These are phyloP conservation scores for Leccinellum luteum DNA, from an alignment of 768 basidiomycete genomes.

Conservation along the genomic window DNA sequence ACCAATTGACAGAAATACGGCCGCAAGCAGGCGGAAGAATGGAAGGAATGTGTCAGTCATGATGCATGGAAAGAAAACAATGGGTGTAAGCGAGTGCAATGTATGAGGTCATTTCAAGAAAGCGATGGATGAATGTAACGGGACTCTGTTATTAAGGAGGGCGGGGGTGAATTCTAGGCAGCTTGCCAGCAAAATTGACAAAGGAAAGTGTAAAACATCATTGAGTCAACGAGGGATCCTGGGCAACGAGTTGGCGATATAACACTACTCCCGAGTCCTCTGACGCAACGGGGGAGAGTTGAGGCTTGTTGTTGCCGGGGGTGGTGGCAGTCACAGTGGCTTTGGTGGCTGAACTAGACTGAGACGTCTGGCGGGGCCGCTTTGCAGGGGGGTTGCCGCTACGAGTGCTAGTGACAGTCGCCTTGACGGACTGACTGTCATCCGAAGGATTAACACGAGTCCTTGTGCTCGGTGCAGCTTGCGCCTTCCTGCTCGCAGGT, in stretches of 20 bases:
- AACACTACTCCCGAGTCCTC: constrained; percentile 79
- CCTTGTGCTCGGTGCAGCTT: constrained; percentile 42
- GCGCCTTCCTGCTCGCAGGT: constrained; percentile 62
- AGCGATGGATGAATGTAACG: constrained; percentile 17
- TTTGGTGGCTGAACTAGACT: constrained; percentile 60
- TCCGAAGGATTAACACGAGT: constrained; percentile 51
- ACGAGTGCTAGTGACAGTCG: constrained; percentile 70
- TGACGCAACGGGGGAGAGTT: constrained; percentile 67
- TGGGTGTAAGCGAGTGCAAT: constrained; percentile 29
- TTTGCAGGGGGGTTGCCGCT: constrained; percentile 41
- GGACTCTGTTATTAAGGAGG: constrained; percentile 21
- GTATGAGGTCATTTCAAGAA: constrained; percentile 22
- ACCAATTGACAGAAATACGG: constrained; percentile 23
- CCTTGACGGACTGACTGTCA: constrained; percentile 63
- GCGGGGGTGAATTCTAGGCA: constrained; percentile 17
- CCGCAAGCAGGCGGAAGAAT: constrained; percentile 18
- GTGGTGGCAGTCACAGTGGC: constrained; percentile 32
- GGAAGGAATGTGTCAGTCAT: constrained; percentile 32
- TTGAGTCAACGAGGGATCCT: constrained; percentile 65
- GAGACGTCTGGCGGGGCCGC: constrained; percentile 69
- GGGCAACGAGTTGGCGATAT: constrained; percentile 77
- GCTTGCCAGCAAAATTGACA: constrained; percentile 5
- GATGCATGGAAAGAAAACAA: constrained; percentile 25
- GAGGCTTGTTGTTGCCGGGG: constrained; percentile 31
- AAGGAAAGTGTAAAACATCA: constrained; percentile 13